A percentile compares a stretch with the other conserved stretches of the same genome.
Evolutionary conservation across 2,329 filamentous ascomycete genomes (phyloP).

Genomic region (Ophiocordyceps camponoti-floridani): DNA sequence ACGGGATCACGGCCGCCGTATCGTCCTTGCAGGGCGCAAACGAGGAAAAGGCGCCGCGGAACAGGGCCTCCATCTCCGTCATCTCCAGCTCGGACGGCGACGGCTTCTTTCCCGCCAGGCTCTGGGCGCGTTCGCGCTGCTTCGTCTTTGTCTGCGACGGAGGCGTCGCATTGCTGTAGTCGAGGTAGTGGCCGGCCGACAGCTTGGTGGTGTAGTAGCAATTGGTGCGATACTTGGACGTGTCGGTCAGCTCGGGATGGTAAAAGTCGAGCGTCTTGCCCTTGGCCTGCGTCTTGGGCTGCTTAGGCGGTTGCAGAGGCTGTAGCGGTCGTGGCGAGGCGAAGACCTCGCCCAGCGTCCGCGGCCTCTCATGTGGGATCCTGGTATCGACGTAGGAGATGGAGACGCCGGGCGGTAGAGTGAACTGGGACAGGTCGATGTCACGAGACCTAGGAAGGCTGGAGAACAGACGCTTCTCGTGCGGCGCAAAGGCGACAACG

Average conservation of each 20-base stretch:
- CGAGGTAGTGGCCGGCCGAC: conserved; percentile 50
- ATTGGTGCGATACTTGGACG: conserved; percentile 31
- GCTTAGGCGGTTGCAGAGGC: conserved; percentile 52
- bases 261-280: conserved; percentile 35
- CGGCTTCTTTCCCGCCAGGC: conserved; percentile 41
- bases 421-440: conserved; percentile 19
- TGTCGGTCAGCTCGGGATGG: conserved; percentile 34
- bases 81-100: conserved; percentile 37
- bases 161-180: conserved; percentile 47
- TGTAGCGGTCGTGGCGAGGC: conserved; percentile 47
- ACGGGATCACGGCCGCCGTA: conserved; percentile 49
- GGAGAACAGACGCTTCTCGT: conserved; percentile 67
- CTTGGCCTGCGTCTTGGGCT: conserved; percentile 51
- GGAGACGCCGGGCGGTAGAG: conserved; percentile 57
- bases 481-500: conserved; percentile 56
- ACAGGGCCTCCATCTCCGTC: conserved; percentile 55
- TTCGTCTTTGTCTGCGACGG: conserved; percentile 38
- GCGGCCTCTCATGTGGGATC: conserved; percentile 25
- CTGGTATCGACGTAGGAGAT: conserved; percentile 17
- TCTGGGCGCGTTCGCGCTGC: conserved; percentile 55
- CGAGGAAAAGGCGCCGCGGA: conserved; percentile 60
- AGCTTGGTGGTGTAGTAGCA: conserved; percentile 51
- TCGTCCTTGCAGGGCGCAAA: conserved; percentile 66
- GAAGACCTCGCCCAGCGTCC: conserved; percentile 58
- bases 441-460: conserved; percentile 39